Evolutionary conservation across 164 flowering plant species (phyloP).

Genomic region (Cinnamomum chago): DNA sequence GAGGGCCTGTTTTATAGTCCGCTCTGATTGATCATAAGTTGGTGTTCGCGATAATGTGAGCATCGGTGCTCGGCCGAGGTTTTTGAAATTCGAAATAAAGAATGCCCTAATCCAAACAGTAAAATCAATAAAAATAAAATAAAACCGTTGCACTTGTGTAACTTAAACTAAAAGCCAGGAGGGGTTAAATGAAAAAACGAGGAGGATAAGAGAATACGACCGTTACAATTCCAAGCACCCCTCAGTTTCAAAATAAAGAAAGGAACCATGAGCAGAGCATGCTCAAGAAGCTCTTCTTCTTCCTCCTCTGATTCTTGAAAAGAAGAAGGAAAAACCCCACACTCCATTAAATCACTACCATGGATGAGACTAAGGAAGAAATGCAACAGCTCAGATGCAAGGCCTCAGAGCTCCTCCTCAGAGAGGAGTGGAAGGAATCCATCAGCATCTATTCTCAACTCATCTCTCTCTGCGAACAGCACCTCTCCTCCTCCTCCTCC

Average conservation of each 20-base stretch:
- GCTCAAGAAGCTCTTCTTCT: too few relatives aligned
- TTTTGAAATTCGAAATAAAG: too few relatives aligned
- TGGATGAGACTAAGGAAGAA: constrained; percentile 28
- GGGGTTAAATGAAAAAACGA: neutral
- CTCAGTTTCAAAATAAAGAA: neutral
- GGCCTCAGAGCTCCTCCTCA: constrained; percentile 77
- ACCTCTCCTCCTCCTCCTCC: constrained; percentile 24
- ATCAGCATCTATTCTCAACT: constrained; percentile 50
- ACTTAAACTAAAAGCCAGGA: neutral
- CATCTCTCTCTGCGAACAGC: constrained; percentile 51
- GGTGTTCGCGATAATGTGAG: too few relatives aligned
- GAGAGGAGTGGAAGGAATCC: constrained; percentile 74
- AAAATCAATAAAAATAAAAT: neutral
- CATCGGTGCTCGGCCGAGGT: too few relatives aligned
- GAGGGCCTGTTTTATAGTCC: too few relatives aligned
- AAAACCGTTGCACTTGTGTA: constrained; percentile 12
- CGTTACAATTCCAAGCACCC: constrained; percentile 13
- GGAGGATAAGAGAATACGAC: constrained; percentile 2
- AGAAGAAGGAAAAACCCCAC: constrained; percentile 3
- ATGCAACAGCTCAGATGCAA: constrained; percentile 79
- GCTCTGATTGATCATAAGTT: too few relatives aligned
- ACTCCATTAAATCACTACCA: constrained; percentile 3
- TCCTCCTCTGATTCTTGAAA: neutral
- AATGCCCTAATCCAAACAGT: too few relatives aligned
- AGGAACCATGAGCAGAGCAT: too few relatives aligned